Conservation (phyloP, 192 early-diverging fungal genomes). For the Rhizoclosmatium globosum region DNA sequence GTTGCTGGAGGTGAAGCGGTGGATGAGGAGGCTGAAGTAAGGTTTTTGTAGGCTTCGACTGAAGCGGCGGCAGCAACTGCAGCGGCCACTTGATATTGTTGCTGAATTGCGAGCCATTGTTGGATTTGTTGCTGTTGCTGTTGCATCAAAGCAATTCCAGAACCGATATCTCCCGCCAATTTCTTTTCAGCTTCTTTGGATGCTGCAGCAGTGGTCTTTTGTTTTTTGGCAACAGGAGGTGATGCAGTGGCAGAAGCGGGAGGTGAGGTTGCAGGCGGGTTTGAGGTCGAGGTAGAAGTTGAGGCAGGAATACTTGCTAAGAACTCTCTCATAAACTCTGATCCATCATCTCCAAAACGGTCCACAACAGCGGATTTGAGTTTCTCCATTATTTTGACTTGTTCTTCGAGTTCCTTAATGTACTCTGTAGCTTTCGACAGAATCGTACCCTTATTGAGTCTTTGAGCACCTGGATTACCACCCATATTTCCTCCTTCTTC, state of each 20-base stretch:
- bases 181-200: background rate
- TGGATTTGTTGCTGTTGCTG: slow-evolving; percentile 38
- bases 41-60: slow-evolving; percentile 29
- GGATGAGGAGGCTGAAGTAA: background rate
- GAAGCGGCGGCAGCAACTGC: slow-evolving; percentile 31
- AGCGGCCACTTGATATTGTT: slow-evolving; percentile 37
- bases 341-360: slow-evolving; percentile 7
- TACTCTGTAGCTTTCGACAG: slow-evolving; percentile 92
- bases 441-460: slow-evolving; percentile 95
- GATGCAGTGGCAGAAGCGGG: background rate
- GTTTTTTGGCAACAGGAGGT: background rate
- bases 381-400: background rate
- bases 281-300: background rate
- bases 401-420: slow-evolving; percentile 62
- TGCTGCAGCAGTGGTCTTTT: background rate
- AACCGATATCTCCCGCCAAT: background rate
- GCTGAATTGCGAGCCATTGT: slow-evolving; percentile 33
- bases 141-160: slow-evolving; percentile 29
- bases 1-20: slow-evolving; percentile 11
- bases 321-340: slow-evolving; percentile 8
- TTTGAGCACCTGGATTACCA: slow-evolving; percentile 38
- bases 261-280: background rate
- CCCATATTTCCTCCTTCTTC: slow-evolving; percentile 28
- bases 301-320: background rate
- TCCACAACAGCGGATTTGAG: background rate